Conservation (phyloP, 495 filamentous ascomycete genomes). For the Bathelium albidoporum region DNA sequence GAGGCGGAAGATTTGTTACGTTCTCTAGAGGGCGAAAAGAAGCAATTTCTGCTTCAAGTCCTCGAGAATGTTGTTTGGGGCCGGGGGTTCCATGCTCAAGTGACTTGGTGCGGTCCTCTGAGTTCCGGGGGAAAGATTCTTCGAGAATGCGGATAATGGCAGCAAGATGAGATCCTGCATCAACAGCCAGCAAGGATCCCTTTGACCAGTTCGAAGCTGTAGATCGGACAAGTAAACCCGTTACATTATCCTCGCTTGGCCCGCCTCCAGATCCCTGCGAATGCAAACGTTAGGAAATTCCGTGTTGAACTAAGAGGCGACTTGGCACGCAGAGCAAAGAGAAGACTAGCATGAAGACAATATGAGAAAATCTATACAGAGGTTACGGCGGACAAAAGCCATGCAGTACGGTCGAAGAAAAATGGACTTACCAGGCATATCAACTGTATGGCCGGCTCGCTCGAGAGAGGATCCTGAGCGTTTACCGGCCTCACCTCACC, state of each 20-base stretch:
- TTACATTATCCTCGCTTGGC: slow-evolving; percentile 79
- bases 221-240: slow-evolving; percentile 79
- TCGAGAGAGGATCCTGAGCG: slow-evolving; percentile 12
- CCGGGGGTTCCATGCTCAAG: too few species aligned
- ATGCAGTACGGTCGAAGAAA: background rate
- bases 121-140: slow-evolving; percentile 31
- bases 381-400: too few species aligned
- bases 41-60: background rate
- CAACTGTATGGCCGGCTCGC: slow-evolving; percentile 24
- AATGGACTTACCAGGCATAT: slow-evolving; percentile 24
- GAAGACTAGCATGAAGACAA: too few species aligned
- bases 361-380: too few species aligned
- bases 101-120: too few species aligned
- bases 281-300: too few species aligned
- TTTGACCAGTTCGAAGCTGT: slow-evolving; percentile 64
- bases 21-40: background rate
- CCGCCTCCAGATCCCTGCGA: slow-evolving; percentile 70
- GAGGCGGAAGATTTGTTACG: background rate
- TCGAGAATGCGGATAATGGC: slow-evolving; percentile 68
- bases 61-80: background rate
- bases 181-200: slow-evolving; percentile 75
- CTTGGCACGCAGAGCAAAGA: too few species aligned
- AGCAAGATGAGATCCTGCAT: slow-evolving; percentile 82
- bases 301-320: too few species aligned
- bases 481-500: slow-evolving; percentile 9